Percentiles rank a stretch among this genome's conserved stretches.
These are phyloP conservation scores for Sporothrix protearum DNA, from an alignment of 2,329 filamentous ascomycete genomes.

Conservation along the genomic window DNA sequence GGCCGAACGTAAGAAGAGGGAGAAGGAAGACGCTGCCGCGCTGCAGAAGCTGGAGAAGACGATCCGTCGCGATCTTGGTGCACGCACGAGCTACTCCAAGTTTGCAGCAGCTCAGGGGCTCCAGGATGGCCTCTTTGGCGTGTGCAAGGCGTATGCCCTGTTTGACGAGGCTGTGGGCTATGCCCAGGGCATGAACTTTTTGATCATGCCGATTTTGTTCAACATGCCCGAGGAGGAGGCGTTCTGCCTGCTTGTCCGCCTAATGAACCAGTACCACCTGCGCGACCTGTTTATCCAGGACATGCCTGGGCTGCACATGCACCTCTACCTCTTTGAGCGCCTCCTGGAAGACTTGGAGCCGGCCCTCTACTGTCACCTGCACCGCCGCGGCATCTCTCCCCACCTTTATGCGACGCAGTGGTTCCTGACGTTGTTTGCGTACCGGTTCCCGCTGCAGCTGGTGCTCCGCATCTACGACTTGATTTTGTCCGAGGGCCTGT, in stretches of 20 bases:
- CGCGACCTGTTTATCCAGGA: conserved; percentile 91
- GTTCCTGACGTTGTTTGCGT: conserved; percentile 98
- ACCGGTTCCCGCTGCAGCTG: conserved; percentile 92
- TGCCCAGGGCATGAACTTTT: conserved; percentile 98
- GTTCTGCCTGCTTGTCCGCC: conserved; percentile 83
- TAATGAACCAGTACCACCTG: conserved; percentile 96
- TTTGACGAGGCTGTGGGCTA: conserved; percentile 95
- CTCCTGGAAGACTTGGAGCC: conserved; percentile 91
- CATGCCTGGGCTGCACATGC: conserved; percentile 92
- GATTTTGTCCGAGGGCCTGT: conserved; percentile 87
- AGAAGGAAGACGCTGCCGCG: conserved; percentile 70
- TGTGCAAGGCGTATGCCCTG: conserved; percentile 95
- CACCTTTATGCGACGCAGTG: conserved; percentile 97
- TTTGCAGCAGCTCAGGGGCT: conserved; percentile 87
- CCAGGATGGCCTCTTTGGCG: conserved; percentile 88
- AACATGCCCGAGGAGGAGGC: conserved; percentile 98
- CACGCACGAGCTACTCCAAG: conserved; percentile 93
- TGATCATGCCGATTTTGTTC: conserved; percentile 93
- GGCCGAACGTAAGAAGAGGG: conserved; percentile 70
- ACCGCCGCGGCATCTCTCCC: conserved; percentile 79
- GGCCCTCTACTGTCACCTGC: conserved; percentile 89
- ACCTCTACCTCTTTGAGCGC: conserved; percentile 91
- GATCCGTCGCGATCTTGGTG: conserved; percentile 86
- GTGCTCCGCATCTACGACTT: conserved; percentile 96
- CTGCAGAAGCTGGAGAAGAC: conserved; percentile 83